Base-by-base conservation (phyloP, 345 rosid species). In the Dipteronia dyeriana region DNA sequence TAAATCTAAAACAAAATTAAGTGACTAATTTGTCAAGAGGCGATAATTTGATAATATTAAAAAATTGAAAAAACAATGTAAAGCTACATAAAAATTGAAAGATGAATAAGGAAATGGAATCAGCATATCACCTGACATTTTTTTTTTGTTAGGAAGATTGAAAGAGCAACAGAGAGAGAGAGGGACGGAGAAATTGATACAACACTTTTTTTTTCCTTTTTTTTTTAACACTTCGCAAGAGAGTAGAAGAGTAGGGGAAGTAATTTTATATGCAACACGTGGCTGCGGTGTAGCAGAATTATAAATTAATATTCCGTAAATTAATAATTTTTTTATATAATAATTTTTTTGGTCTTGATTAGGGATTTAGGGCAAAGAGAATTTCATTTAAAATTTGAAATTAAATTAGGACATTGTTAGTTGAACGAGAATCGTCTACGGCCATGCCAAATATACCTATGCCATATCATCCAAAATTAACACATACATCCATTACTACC, bases 101-200 rank as follows among this genome's bases (percentile, higher is more conserved):
- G 51, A 22, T 20, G 54, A 60, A 22, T 7, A 26, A 59, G 66
- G 22, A 39, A 59, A 59, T 22, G 16, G 43, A 17, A 31, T 56
- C 6, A 6, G 38, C 60, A 13, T 22, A 22, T 73, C 38, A 60
- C 76, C 76, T 39, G 56, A 59, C 76, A 73, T 72, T 72, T 59
- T 59, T 34, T 45, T 12, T 68, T 7, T 61, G 31, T 20, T 59
- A 3, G 7, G 53, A 31, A 72, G 54, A 72, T 39, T 49, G 66
- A 39, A 13, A 45, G 49, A 10, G 49, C 49, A 45, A 45, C 49
- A 11, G 64, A 22, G 54, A 39, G 41, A 38, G 45, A 34, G 66
- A 17, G 1, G n/a, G 29, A 51, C 67, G 54, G 38, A 73, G 56
- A 73, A 59, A 22, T 20, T 3, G 75, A 31, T 19, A 7, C 22